phyloP scores from a whole-genome alignment of 257 asterid species.

The Anisodus acutangulus region DNA sequence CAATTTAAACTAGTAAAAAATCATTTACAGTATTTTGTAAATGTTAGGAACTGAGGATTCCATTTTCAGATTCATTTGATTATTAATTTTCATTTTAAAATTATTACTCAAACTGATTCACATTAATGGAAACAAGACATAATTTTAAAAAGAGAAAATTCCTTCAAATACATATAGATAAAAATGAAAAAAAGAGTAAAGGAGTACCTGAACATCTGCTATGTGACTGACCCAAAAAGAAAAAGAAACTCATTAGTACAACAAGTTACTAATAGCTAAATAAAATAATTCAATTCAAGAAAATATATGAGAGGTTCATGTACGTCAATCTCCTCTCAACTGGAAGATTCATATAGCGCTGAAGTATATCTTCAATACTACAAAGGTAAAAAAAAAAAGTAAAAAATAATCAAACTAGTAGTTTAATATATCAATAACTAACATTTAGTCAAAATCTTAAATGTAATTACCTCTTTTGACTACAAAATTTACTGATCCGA shows the following conservation, averaged over 20 bases:
- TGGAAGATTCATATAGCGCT: constrained; percentile 47
- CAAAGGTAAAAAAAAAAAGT: background rate
- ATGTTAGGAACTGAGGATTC: background rate
- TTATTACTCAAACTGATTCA: background rate
- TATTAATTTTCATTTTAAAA: background rate
- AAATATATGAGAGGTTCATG: background rate
- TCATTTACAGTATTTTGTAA: background rate
- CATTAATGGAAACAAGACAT: background rate
- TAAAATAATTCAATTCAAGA: background rate
- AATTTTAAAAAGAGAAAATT: background rate
- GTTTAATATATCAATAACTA: background rate
- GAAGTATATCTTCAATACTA: constrained; percentile 61
- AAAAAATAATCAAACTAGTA: background rate
- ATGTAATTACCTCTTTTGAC: constrained; percentile 39
- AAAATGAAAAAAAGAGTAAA: background rate
- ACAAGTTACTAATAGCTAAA: background rate
- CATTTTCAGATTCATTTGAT: background rate
- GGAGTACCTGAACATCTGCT: constrained; percentile 55
- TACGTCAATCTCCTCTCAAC: constrained; percentile 54
- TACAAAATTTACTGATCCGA: constrained; percentile 54
- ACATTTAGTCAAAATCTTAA: background rate
- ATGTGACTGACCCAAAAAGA: constrained; percentile 46
- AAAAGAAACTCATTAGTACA: background rate
- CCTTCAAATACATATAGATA: background rate
- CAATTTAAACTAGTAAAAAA: background rate